Percentiles rank a stretch among this genome's conserved stretches.
Evolutionary conservation across 1,284 basidiomycete species (phyloP).

Genomic region (Caloboletus firmus): DNA sequence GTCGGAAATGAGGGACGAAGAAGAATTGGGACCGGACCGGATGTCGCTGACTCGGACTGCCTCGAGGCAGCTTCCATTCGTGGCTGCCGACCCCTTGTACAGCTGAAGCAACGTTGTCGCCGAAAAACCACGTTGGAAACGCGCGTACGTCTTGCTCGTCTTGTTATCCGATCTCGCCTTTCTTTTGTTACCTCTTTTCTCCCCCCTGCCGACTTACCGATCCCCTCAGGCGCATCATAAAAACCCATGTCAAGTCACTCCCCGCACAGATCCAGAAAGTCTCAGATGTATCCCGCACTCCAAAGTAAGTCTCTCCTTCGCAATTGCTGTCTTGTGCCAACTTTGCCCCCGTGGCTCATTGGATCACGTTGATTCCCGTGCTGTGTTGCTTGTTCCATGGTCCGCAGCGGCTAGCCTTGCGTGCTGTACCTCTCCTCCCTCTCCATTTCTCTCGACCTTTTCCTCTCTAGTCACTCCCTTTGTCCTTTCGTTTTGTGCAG

Average conservation of each 20-base stretch:
- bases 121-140: slow-evolving; percentile 36
- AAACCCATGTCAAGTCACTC: slow-evolving; percentile 59
- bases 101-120: slow-evolving; percentile 26
- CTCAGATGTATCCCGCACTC: slow-evolving; percentile 35
- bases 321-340: neutral
- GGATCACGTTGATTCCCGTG: neutral
- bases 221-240: slow-evolving; percentile 8
- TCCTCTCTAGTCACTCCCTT: neutral
- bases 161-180: slow-evolving; percentile 29
- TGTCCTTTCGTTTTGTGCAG: neutral
- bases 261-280: slow-evolving; percentile 53
- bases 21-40: slow-evolving; percentile 13
- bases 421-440: slow-evolving; percentile 21
- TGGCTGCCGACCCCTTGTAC: slow-evolving; percentile 29
- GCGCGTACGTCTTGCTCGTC: slow-evolving; percentile 26
- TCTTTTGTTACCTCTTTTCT: slow-evolving; percentile 14
- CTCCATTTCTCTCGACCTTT: neutral
- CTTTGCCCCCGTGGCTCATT: neutral
- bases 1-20: slow-evolving; percentile 9
- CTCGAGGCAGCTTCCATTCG: slow-evolving; percentile 36
- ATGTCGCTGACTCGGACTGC: slow-evolving; percentile 10
- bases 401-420: neutral
- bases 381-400: neutral
- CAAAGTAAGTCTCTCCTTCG: slow-evolving; percentile 34
- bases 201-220: neutral